Base-by-base conservation (phyloP, 768 basidiomycete species). In the Filobasidium floriforme region DNA sequence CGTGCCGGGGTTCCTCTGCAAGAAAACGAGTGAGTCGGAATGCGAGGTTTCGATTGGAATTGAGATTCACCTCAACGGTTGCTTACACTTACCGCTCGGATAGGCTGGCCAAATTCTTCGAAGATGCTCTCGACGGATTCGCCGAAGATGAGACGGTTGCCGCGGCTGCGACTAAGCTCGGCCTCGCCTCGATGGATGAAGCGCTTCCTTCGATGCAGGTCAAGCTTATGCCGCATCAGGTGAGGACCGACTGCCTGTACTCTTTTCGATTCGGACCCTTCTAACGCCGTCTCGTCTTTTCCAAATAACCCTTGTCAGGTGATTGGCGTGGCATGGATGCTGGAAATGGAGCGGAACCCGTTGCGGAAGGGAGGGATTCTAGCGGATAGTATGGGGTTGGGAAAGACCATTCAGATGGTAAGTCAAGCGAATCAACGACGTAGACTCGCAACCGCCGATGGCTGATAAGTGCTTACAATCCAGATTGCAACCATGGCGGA, bases 351-450 rank as follows among this genome's bases (percentile, higher is more conserved):
- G 65, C 69, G 67, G 49, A 68, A 74, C 22, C 54, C 63, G 12
- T 68, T 66, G 26, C 68, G 59, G 46, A 43, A 59, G 4, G 79
- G 79, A n/a, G 77, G 76, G 0, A 74, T 76, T 43, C 66, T 78
- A 9, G 75, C 71, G 14, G 75, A 78, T 73, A 89, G 92, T 80
- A 93, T 94, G 92, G 92, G 92, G 86, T 88, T 94, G 65, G 92
- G 92, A 68, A 93, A 93, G 79, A 93, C 92, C 0, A 91, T 92
- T 61, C 90, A 93, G 73, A 92, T 90, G 46, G 46, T 49, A 49
- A 49, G 46, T 49, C 6, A 3, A 0, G 9, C 19, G 44, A 65
- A 40, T 41, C 43, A 59, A 64, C 41, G 63, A 66, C 57, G 63
- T 67, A 41, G n/a, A n/a, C n/a, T n/a, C n/a, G n/a, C n/a, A n/a